A percentile compares a stretch with the other conserved stretches of the same genome.
phyloP scores from a whole-genome alignment of 1,284 basidiomycete species.

The Neotropicomus parvogracilis region DNA sequence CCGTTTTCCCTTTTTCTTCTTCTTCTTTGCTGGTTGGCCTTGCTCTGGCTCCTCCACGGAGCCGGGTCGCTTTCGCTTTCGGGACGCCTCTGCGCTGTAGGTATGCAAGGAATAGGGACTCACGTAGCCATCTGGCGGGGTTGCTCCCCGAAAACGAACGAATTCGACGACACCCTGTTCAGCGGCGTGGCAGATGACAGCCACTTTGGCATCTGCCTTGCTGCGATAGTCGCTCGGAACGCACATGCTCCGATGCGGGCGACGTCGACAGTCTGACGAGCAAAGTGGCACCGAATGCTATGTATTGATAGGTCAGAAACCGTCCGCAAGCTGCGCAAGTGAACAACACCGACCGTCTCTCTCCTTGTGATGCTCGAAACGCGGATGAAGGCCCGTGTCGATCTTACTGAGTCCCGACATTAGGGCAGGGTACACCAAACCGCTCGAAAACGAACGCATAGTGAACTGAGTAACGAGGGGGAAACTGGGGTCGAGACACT shows the following conservation, averaged over 20 bases:
- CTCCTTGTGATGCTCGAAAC: constrained; percentile 41
- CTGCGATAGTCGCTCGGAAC: constrained; percentile 50
- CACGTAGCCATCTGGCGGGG: constrained; percentile 37
- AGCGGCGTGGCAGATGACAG: constrained; percentile 48
- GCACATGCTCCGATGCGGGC: constrained; percentile 33
- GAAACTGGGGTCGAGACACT: constrained; percentile 21
- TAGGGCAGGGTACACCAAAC: constrained; percentile 43
- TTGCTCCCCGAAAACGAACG: constrained; percentile 45
- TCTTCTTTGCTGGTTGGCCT: constrained; percentile 18
- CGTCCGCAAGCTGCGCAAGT: neutral
- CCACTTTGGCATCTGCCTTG: constrained; percentile 57
- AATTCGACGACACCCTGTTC: constrained; percentile 55
- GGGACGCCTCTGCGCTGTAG: constrained; percentile 19
- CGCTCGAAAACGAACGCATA: constrained; percentile 41
- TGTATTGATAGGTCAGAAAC: constrained; percentile 1
- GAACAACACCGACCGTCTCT: constrained; percentile 42
- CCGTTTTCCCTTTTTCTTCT: too few species aligned
- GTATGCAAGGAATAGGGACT: constrained; percentile 25
- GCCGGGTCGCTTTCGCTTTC: constrained; percentile 23
- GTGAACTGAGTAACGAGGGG: constrained; percentile 6
- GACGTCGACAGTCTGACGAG: constrained; percentile 40
- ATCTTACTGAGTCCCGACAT: constrained; percentile 44
- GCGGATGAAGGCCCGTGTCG: constrained; percentile 36
- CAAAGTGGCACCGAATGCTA: constrained; percentile 55
- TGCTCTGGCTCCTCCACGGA: constrained; percentile 14